Base-by-base conservation (phyloP, 2,329 filamentous ascomycete genomes). In the Macrophomina pseudophaseolina region DNA sequence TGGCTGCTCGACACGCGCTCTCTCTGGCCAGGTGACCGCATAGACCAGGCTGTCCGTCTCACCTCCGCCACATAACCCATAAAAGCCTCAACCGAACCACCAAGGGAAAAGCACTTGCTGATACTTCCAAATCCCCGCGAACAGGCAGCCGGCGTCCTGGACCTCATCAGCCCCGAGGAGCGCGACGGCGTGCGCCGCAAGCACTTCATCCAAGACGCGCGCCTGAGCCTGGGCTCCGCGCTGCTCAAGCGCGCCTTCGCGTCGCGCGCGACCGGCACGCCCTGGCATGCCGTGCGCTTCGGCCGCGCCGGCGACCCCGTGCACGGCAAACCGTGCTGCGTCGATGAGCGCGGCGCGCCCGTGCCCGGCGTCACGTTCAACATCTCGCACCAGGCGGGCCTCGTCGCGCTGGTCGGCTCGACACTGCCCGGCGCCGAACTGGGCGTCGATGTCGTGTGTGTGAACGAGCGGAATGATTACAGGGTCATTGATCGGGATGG, bases 361-460 rank as follows among this genome's bases (percentile, higher is more conserved):
- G 53, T 80, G 70, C 71, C 79, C 68, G 62, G 18, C 75, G 77
- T 88, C 44, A 87, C 90, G 69, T 94, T 94, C 83, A 94, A 94
- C 78, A 85, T 94, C 65, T 90, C 87, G 53, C 91, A 94, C 76
- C 91, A 94, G 80, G 89, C 89, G 8, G 91, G 91, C 1, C 80
- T 94, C 16, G 91, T 93, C 0, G 86, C 86, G 2, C 80, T 94
- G 35, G 83, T 90, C 12, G 89, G 89, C 70, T 72, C 78, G 9
- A 60, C 76, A 71, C 11, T 59, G 68, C 18, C 30, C 0, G 76
- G 79, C 28, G 76, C 80, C 3, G 80, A 90, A 53, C 83, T 93
- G 0, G 91, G 91, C 53, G 86, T 91, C 2, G 91, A 94, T 75
- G 82, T 94, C n/a, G 91, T 93, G 3, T 92, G 90, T 75, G 88